Conservation (phyloP, 805 yeast genomes). For the Zygotorulaspora florentina region DNA sequence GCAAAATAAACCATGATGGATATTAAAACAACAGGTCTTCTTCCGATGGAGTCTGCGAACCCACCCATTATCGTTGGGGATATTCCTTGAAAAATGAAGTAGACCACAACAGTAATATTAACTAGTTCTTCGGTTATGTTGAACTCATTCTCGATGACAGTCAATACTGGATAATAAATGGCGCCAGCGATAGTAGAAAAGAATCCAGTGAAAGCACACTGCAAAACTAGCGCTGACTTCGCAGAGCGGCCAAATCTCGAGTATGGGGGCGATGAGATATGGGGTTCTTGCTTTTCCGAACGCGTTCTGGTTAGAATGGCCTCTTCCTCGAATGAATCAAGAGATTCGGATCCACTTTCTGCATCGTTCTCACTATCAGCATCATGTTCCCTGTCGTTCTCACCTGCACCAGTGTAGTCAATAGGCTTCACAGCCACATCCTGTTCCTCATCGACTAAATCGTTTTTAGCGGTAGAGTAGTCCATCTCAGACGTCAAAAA, state of each 20-base stretch:
- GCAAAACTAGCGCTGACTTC: conserved; percentile 38
- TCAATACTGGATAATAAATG: conserved; percentile 75
- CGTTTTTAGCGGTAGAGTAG: neutral
- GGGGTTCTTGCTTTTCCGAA: conserved; percentile 1
- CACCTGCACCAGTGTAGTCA: neutral
- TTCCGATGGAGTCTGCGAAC: conserved; percentile 65
- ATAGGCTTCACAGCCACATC: neutral
- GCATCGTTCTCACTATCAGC: neutral
- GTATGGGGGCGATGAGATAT: conserved; percentile 30
- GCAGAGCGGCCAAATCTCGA: conserved; percentile 45
- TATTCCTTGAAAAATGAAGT: conserved; percentile 70
- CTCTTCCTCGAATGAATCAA: conserved; percentile 1
- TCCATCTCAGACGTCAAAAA: too few species aligned
- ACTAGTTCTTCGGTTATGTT: conserved; percentile 51
- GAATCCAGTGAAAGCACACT: conserved; percentile 47
- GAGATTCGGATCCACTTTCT: neutral
- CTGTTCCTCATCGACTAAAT: neutral
- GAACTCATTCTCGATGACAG: conserved; percentile 52
- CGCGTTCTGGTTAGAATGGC: neutral
- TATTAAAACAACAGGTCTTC: conserved; percentile 60
- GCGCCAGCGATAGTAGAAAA: conserved; percentile 73
- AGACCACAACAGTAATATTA: conserved; percentile 72
- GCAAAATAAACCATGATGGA: conserved; percentile 54
- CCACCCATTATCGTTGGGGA: conserved; percentile 67
- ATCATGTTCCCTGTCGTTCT: neutral